phyloP scores from a whole-genome alignment of 2,329 filamentous ascomycete genomes.

The Sclerotinia borealis region DNA sequence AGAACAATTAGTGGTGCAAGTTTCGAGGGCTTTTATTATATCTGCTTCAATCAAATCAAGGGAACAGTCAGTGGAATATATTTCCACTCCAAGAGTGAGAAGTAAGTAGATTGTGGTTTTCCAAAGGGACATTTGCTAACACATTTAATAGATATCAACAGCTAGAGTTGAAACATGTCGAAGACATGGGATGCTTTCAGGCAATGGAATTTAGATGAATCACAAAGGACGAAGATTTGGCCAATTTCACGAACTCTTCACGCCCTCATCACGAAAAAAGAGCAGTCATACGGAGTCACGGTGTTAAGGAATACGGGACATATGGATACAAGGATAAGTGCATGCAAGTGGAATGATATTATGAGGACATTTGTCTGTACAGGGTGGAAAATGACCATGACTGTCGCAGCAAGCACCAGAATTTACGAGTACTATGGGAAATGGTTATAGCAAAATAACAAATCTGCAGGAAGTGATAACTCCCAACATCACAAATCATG shows the following conservation, averaged over 20 bases:
- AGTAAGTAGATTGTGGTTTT: conserved; percentile 52
- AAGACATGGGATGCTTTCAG: conserved; percentile 75
- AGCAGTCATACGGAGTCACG: conserved; percentile 8
- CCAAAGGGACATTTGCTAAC: conserved; percentile 14
- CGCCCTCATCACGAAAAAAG: background rate
- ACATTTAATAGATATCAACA: conserved; percentile 71
- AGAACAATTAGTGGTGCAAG: conserved; percentile 88
- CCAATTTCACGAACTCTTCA: background rate
- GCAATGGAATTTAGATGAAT: conserved; percentile 82
- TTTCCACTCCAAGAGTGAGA: conserved; percentile 96
- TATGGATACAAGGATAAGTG: conserved; percentile 3
- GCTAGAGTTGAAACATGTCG: conserved; percentile 81
- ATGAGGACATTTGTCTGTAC: background rate
- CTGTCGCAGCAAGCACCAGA: background rate
- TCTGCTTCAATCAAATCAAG: conserved; percentile 90
- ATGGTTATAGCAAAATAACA: background rate
- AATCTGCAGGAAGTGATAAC: too few relatives aligned
- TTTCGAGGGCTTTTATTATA: conserved; percentile 98
- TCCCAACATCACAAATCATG: too few relatives aligned
- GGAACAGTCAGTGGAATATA: conserved; percentile 91
- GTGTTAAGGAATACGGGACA: conserved; percentile 4
- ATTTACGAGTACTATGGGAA: background rate
- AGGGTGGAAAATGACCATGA: background rate
- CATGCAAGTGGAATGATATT: background rate
- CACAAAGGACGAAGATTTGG: conserved; percentile 28